phyloP scores from a whole-genome alignment of 441 rosid species.

The Erodium trifolium region DNA sequence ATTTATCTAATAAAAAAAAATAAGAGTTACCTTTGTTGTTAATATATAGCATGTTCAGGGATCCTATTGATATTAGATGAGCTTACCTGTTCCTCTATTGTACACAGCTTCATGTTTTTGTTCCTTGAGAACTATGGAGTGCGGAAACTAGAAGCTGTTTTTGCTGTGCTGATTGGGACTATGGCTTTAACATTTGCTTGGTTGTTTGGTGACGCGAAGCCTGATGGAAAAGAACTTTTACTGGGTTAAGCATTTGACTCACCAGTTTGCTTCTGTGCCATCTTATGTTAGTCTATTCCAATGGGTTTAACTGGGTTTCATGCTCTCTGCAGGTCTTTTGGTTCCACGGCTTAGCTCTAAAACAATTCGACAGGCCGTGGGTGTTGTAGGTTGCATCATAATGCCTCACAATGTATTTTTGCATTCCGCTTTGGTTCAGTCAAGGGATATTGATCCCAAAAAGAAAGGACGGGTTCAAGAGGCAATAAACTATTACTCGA shows the following conservation, averaged over 20 bases:
- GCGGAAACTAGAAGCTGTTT: conserved; percentile 78
- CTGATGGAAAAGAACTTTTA: conserved; percentile 59
- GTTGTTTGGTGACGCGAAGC: conserved; percentile 90
- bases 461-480: conserved; percentile 67
- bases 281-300: too few relatives aligned
- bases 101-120: conserved; percentile 66
- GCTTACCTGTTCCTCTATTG: too few relatives aligned
- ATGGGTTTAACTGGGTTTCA: too few relatives aligned
- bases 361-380: conserved; percentile 85
- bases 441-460: conserved; percentile 54
- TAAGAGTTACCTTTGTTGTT: too few relatives aligned
- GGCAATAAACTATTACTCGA: conserved; percentile 75
- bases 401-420: conserved; percentile 95
- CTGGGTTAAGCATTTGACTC: conserved; percentile 35
- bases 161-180: conserved; percentile 63
- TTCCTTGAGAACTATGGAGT: conserved; percentile 91
- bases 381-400: conserved; percentile 27
- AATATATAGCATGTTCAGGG: too few relatives aligned
- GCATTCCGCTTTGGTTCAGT: conserved; percentile 92
- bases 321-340: conserved; percentile 47
- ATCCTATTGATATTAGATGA: not conserved
- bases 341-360: conserved; percentile 71
- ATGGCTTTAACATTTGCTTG: conserved; percentile 87
- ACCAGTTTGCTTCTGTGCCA: too few relatives aligned
- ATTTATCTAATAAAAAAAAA: too few relatives aligned